phyloP scores from a whole-genome alignment of 768 basidiomycete species.

The Strobilomyces dryophilus region DNA sequence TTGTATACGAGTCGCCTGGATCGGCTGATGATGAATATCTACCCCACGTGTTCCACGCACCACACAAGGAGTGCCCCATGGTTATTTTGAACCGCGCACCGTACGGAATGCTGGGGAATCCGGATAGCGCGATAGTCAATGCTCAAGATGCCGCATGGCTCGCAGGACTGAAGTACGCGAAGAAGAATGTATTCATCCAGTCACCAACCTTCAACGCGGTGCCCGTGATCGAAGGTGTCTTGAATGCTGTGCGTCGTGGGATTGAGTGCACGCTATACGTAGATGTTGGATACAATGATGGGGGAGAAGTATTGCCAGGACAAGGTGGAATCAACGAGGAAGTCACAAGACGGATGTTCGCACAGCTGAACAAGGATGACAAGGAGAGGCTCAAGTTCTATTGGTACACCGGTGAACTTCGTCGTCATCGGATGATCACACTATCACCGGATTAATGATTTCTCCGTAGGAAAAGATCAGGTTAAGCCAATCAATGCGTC shows the following conservation, averaged over 20 bases:
- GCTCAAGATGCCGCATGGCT: constrained; percentile 71
- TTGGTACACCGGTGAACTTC: constrained; percentile 45
- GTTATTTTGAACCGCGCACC: constrained; percentile 63
- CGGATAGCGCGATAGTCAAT: constrained; percentile 38
- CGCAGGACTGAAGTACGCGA: constrained; percentile 55
- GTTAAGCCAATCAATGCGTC: constrained; percentile 61
- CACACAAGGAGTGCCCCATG: constrained; percentile 59
- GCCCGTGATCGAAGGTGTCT: constrained; percentile 54
- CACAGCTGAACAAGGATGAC: constrained; percentile 40
- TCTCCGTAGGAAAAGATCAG: constrained; percentile 51
- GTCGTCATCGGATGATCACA: neutral
- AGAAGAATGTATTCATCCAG: constrained; percentile 66
- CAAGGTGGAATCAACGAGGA: constrained; percentile 74
- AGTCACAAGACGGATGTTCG: constrained; percentile 58
- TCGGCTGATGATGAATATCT: constrained; percentile 46
- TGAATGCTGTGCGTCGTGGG: constrained; percentile 58
- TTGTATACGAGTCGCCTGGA: constrained; percentile 22
- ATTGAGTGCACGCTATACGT: constrained; percentile 59
- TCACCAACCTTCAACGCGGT: constrained; percentile 67
- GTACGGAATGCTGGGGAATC: constrained; percentile 49
- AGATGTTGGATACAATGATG: constrained; percentile 53
- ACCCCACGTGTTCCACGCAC: constrained; percentile 57
- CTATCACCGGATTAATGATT: neutral
- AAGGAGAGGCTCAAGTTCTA: constrained; percentile 47
- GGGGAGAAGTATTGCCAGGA: constrained; percentile 58